phyloP scores from a whole-genome alignment of 106 monocot species.

The Acanthochlamys bracteata region DNA sequence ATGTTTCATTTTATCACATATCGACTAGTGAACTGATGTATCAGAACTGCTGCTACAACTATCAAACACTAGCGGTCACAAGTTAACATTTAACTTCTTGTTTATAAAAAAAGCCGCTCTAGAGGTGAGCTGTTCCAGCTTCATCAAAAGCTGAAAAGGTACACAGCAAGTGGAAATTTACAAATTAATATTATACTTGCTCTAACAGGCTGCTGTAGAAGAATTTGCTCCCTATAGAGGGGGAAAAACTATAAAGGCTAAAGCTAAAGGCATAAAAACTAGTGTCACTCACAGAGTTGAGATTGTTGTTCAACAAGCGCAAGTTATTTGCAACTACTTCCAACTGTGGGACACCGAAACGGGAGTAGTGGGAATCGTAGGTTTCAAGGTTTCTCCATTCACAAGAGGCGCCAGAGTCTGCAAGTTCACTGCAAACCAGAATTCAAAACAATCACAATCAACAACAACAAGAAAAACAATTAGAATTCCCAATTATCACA shows the following conservation, averaged over 20 bases:
- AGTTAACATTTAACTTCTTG: too few species aligned
- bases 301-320: constrained; percentile 55
- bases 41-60: too few species aligned
- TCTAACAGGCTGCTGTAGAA: too few species aligned
- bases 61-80: too few species aligned
- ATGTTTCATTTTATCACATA: too few species aligned
- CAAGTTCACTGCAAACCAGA: constrained; percentile 18
- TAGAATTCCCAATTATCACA: constrained; percentile 11
- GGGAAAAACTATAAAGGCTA: neutral
- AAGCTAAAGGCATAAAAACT: neutral
- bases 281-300: constrained; percentile 51
- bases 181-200: too few species aligned
- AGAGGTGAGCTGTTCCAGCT: too few species aligned
- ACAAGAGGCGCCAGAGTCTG: neutral
- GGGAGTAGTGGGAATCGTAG: neutral
- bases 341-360: constrained; percentile 50
- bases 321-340: constrained; percentile 56
- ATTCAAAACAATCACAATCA: constrained; percentile 1
- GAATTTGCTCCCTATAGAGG: too few species aligned
- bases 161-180: too few species aligned
- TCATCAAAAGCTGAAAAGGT: too few species aligned
- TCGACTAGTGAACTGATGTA: too few species aligned
- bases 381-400: constrained; percentile 2
- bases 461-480: neutral
- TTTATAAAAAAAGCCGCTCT: too few species aligned